A percentile compares a stretch with the other conserved stretches of the same genome.
Conservation (phyloP, 2,329 filamentous ascomycete genomes). For the Trichoderma guizhouense region DNA sequence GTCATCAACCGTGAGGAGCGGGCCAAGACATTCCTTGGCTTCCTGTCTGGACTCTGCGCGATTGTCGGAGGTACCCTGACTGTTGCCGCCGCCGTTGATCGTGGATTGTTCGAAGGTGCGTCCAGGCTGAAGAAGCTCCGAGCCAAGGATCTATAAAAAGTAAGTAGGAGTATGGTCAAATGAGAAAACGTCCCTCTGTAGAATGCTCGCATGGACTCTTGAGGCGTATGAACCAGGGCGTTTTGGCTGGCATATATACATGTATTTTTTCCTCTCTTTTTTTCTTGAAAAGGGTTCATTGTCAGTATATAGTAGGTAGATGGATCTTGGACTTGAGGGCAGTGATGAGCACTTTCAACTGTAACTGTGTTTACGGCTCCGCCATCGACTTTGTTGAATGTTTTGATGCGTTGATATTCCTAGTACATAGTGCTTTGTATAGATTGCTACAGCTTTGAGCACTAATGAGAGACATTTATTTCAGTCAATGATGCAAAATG, state of each 20-base stretch:
- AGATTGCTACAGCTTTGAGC: neutral
- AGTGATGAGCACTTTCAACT: neutral
- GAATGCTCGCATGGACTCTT: constrained; percentile 6
- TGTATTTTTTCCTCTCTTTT: neutral
- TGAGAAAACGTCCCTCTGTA: neutral
- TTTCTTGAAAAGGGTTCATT: neutral
- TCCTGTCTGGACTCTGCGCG: constrained; percentile 90
- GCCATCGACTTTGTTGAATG: neutral
- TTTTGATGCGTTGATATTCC: neutral
- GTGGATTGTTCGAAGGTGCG: constrained; percentile 85
- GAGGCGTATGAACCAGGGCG: constrained; percentile 20
- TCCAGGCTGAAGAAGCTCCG: constrained; percentile 84
- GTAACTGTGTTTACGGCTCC: neutral
- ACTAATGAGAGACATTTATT: neutral
- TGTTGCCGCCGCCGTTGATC: constrained; percentile 88
- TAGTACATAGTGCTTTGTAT: neutral
- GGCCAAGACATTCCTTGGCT: constrained; percentile 84
- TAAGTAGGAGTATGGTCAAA: neutral
- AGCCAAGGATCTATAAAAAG: constrained; percentile 53
- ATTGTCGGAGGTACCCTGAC: constrained; percentile 93
- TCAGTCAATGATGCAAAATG: neutral
- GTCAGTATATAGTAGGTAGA: neutral
- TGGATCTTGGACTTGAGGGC: neutral
- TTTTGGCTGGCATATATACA: constrained; percentile 20
- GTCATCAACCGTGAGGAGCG: constrained; percentile 94